Base-by-base conservation (phyloP, 129 eudicot genomes). In the Centrapalus pauciflorus region DNA sequence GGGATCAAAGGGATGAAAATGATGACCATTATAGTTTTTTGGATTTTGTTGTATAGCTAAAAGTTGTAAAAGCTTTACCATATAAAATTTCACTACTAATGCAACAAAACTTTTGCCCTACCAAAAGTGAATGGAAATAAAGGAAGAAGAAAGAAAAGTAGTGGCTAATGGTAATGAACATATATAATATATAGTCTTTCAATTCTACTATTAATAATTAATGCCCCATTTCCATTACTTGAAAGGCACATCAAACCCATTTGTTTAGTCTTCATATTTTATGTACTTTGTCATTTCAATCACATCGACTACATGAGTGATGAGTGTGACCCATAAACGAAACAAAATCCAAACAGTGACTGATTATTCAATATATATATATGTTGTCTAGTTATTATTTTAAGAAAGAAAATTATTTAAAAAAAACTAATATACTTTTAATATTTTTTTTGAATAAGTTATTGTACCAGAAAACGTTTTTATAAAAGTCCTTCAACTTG, bases 191-290 rank as follows among this genome's bases (percentile, higher is more conserved):
- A 37, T 20, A 55, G 29, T 40, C 43, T 69, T 69, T 69, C 41
- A n/a, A n/a, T n/a, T n/a, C n/a, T n/a, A n/a, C n/a, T 55, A 69
- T 55, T 56, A 26, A 54, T 62, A 71, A 50, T n/a, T 60, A 24
- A 52, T 72, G 63, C 63, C 23, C 52, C 43, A 25, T 61, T 35
- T 17, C 23, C 76, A 71, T 61, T 49, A 71, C 70, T 61, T 71
- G 70, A 61, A 72, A 72, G 32, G 20, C 63, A 61, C 77, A 48
- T 72, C 49, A 58, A 21, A 46, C 40, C 4, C 61, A 13, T 45
- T 59, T 59, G 37, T 46, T 71, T 30, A 58, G 30, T 52, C 14
- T 71, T 49, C 20, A 33, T 20, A 19, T 30, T 30, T 33, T 62
- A 46, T 49, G 10, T 26, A 24, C n/a, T n/a, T n/a, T 48, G 55